Evolutionary conservation across 805 yeast species (phyloP), one percentile per base, ranked within the genome.

Genomic region (Ogataea polymorpha): DNA sequence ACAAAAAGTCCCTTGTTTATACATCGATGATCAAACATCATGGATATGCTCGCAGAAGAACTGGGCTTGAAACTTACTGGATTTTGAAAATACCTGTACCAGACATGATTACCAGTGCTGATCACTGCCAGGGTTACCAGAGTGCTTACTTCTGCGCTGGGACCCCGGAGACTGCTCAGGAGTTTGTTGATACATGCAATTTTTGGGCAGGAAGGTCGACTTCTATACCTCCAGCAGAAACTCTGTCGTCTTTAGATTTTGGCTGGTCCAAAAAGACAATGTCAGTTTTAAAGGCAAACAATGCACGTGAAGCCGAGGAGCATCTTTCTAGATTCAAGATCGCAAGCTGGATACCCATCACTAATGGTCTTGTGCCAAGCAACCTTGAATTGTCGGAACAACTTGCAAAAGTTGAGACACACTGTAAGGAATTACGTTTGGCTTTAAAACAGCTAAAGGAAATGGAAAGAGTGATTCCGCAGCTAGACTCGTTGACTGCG

Each of bases 201-300:
- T 89, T 86, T 59, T 89, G 96, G 96, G 86, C 95, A 2, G 86
- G 91, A 2, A 75, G 93, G 49, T 74, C 85, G 26, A 82, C 95
- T 6, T 82, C 89, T 12, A 81, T 86, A 15, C 96, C 96, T 3
- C 71, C 80, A 0, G 85, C 81, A 53, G 82, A 79, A 41, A 79
- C 83, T 47, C 71, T 86, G 23, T 79, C 88, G 2, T 80, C 91
- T 5, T 74, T 81, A 44, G 95, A 89, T 58, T 88, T 79, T 57
- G 96, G 96, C 2, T 88, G 96, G 96, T 70, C 71, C 20, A 57
- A 44, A n/a, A 49, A 46, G 16, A 14, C 58, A 23, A 14, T 52
- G 8, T 23, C 54, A 12, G 61, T 35, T 3, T 28, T 51, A 9
- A 39, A 35, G 3, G 14, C 17, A 5, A 37, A 32, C 4, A 28